Evolutionary conservation across 2,329 filamentous ascomycete genomes (phyloP), one percentile per base, ranked within the genome.

Genomic region (Fulvia fulva): DNA sequence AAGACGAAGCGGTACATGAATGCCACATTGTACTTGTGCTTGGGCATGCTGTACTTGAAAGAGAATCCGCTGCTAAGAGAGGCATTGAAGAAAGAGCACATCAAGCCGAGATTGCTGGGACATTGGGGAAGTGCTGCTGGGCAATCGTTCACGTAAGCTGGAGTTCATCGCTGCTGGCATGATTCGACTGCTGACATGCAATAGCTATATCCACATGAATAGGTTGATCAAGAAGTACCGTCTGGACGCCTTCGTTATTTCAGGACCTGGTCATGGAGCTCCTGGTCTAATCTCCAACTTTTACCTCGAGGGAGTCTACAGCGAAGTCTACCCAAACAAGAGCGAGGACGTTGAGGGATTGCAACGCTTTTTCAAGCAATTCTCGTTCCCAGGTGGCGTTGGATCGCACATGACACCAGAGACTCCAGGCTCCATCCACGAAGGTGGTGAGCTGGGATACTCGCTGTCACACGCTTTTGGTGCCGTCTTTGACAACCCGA

Each of bases 81-180:
- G 65, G 86, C 87, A 1, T 79, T 90, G 63, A 83, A 83, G 65
- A 76, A 82, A 30, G 84, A 89, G 55, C 86, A 91, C 69, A 78
- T 91, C 76, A 92, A 92, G 76, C 80, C 82, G 59, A 84, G 89
- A 63, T 78, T 91, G 8, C 78, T 92, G 1, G 89, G 89, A 41
- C 89, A 92, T 71, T 92, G 89, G 80, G 89, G 89, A 55, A 90
- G 87, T 2, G 88, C 89, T 51, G 86, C 89, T n/a, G 89, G 88
- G 14, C 89, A 91, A 73, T 86, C 87, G 58, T 91, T 92, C 74
- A 89, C 87, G 64, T 68, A 49, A 53, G 66, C 56, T 9, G 9
- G 6, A 16, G 19, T 21, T n/a, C 26, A 12, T 25, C 6, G 37
- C 37, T 19, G 16, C 32, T 51, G 30, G 23, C 23, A 22, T 26